These are phyloP conservation scores for Penicillium rolfsii DNA, from an alignment of 2,329 filamentous ascomycete species.

Conservation along the genomic window DNA sequence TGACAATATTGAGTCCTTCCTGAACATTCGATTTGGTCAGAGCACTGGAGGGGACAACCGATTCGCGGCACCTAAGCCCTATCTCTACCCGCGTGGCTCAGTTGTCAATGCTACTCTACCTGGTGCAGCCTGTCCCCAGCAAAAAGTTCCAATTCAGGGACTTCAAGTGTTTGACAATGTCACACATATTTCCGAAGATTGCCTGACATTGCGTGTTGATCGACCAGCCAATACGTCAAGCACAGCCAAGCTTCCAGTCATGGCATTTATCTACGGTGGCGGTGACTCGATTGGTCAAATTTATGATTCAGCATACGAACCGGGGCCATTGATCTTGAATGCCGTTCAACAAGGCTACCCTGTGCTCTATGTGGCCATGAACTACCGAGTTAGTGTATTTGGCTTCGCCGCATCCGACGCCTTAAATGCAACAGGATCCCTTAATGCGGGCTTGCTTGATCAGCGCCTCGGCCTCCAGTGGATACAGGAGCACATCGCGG, in stretches of 20 bases:
- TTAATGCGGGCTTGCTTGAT: conserved; percentile 15
- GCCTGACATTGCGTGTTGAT: conserved; percentile 17
- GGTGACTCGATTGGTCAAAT: conserved; percentile 19
- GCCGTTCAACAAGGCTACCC: conserved; percentile 11
- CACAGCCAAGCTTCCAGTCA: conserved; percentile 15
- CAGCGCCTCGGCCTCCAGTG: conserved; percentile 13
- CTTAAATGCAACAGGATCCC: conserved; percentile 12
- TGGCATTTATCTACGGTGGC: conserved; percentile 20
- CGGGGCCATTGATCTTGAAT: conserved; percentile 10
- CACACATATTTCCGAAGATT: conserved; percentile 17
- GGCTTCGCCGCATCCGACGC: conserved; percentile 17
- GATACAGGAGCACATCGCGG: conserved; percentile 13
- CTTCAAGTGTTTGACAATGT: conserved; percentile 19
- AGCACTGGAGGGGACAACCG: conserved; percentile 14
- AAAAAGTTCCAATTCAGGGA: conserved; percentile 9
- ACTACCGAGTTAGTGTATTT: conserved; percentile 19
- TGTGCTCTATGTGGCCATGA: conserved; percentile 20
- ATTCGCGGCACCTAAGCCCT: conserved; percentile 15
- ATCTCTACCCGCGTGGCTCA: conserved; percentile 11
- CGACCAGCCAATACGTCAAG: conserved; percentile 12
- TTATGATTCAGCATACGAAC: conserved; percentile 18
- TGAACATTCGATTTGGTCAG: conserved; percentile 18
- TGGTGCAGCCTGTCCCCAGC: conserved; percentile 20
- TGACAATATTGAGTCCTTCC: conserved; percentile 14
- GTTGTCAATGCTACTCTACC: conserved; percentile 15